Percentiles rank a stretch among this genome's conserved stretches.
phyloP scores from a whole-genome alignment of 495 filamentous ascomycete genomes.

The Darksidea phi region DNA sequence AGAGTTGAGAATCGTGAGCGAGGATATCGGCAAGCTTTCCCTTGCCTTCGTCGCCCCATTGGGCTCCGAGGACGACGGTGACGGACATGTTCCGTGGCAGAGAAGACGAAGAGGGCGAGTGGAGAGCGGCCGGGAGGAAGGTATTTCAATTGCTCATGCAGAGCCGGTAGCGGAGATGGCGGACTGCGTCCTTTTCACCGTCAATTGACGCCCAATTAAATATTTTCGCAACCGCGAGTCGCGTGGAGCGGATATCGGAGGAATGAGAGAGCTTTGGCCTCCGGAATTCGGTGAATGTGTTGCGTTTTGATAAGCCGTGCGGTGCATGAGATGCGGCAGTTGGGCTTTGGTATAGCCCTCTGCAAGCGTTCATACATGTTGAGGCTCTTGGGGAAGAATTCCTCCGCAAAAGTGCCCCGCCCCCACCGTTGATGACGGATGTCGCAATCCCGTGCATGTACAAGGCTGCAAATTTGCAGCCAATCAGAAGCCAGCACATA shows the following conservation, averaged over 20 bases:
- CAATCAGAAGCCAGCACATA: too few species aligned
- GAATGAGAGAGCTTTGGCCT: background rate
- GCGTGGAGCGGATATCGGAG: constrained; percentile 26
- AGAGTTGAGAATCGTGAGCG: constrained; percentile 30
- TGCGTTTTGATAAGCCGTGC: too few species aligned
- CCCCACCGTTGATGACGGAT: too few species aligned
- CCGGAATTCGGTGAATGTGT: too few species aligned
- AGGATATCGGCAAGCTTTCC: constrained; percentile 39
- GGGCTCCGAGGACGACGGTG: constrained; percentile 61
- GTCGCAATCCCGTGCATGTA: too few species aligned
- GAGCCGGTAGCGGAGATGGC: constrained; percentile 2
- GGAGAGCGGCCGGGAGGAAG: background rate
- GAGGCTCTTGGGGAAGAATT: too few species aligned
- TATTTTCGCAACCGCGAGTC: constrained; percentile 17
- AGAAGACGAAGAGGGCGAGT: constrained; percentile 6
- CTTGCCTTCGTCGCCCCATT: constrained; percentile 68
- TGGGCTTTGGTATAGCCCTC: too few species aligned
- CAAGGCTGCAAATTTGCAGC: too few species aligned
- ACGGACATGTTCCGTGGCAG: constrained; percentile 31
- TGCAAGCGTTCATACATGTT: too few species aligned
- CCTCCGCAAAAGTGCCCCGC: too few species aligned
- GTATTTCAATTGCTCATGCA: constrained; percentile 15
- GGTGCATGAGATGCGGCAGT: too few species aligned
- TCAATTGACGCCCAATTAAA: constrained; percentile 22
- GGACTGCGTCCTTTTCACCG: constrained; percentile 8